Evolutionary conservation across 768 basidiomycete species (phyloP).

Genomic region (Imleria badia): DNA sequence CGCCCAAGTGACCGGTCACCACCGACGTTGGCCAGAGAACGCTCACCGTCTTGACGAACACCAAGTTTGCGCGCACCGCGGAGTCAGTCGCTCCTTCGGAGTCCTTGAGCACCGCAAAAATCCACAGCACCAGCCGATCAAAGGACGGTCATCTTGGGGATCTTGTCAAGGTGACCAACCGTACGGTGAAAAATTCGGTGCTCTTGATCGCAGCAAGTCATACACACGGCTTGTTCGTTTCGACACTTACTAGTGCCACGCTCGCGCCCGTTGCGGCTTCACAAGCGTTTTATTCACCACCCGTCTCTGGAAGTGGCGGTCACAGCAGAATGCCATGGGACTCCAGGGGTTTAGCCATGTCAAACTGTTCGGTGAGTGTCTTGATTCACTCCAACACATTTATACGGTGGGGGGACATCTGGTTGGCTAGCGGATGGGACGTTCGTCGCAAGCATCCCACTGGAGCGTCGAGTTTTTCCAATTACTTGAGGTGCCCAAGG

Average conservation of each 20-base stretch:
- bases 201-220: constrained; percentile 16
- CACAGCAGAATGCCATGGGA: background rate
- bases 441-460: background rate
- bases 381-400: constrained; percentile 27
- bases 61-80: background rate
- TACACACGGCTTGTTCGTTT: constrained; percentile 15
- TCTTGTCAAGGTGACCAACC: constrained; percentile 4
- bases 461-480: background rate
- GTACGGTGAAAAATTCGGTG: constrained; percentile 25
- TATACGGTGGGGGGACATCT: constrained; percentile 20
- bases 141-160: background rate
- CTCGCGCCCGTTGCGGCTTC: constrained; percentile 12
- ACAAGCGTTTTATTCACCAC: constrained; percentile 9
- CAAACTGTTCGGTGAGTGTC: constrained; percentile 26
- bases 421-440: background rate
- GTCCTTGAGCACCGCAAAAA: background rate
- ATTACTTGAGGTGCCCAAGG: constrained; percentile 1
- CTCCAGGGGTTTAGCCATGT: background rate
- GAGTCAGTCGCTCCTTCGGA: background rate
- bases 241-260: constrained; percentile 21
- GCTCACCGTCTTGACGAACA: constrained; percentile 8
- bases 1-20: background rate
- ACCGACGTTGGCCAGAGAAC: background rate
- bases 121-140: background rate
- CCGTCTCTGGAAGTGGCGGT: background rate